Evolutionary conservation across 768 basidiomycete genomes (phyloP).

Genomic region (Imleria badia): DNA sequence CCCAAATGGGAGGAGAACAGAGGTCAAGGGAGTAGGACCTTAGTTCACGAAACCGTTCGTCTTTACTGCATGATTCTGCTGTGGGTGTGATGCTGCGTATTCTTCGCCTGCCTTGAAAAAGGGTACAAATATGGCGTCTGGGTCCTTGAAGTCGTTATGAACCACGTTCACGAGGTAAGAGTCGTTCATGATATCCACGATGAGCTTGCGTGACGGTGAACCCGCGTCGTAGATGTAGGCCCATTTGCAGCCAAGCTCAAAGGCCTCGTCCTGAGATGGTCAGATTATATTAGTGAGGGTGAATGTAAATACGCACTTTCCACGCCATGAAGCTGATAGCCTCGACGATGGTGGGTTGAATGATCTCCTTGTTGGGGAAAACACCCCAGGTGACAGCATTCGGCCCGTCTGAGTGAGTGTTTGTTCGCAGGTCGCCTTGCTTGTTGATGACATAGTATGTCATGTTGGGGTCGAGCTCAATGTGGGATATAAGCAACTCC

Average conservation of each 20-base stretch:
- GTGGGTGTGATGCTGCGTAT: constrained; percentile 42
- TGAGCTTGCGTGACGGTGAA: constrained; percentile 72
- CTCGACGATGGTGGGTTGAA: constrained; percentile 96
- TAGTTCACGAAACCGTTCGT: constrained; percentile 40
- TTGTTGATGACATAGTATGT: constrained; percentile 99
- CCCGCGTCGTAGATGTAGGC: constrained; percentile 79
- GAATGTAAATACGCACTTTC: constrained; percentile 58
- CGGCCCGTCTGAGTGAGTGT: constrained; percentile 92
- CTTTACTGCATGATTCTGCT: constrained; percentile 27
- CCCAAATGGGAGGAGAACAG: not conserved
- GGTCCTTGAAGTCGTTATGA: constrained; percentile 90
- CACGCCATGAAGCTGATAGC: constrained; percentile 98
- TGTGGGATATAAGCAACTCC: constrained; percentile 68
- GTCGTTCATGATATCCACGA: constrained; percentile 75
- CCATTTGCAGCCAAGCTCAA: constrained; percentile 90
- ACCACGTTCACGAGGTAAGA: constrained; percentile 92
- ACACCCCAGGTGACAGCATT: constrained; percentile 99
- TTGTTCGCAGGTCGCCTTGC: constrained; percentile 90
- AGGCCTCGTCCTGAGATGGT: constrained; percentile 79
- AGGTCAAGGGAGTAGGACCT: not conserved
- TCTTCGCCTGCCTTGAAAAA: constrained; percentile 78
- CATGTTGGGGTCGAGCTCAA: constrained; percentile 83
- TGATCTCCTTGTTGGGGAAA: constrained; percentile 94
- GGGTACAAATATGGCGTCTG: constrained; percentile 81
- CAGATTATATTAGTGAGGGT: not conserved